phyloP scores from a whole-genome alignment of 2,329 filamentous ascomycete genomes.

The Penicillium decumbens region DNA sequence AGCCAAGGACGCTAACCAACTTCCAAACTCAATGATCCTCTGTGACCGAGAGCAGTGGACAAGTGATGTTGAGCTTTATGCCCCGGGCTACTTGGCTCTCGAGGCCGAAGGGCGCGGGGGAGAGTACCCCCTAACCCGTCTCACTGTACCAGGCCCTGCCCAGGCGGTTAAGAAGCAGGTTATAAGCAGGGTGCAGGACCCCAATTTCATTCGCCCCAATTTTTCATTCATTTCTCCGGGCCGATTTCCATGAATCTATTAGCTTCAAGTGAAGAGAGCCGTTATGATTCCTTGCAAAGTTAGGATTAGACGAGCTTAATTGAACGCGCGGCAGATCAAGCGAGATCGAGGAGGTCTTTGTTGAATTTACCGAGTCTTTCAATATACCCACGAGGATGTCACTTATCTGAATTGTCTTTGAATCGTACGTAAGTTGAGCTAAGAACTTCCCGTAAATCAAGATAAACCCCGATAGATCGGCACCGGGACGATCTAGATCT shows the following conservation, averaged over 20 bases:
- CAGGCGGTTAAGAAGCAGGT: background rate
- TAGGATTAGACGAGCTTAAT: background rate
- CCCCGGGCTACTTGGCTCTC: slow-evolving; percentile 16
- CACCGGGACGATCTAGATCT: too few relatives aligned
- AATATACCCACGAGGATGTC: background rate
- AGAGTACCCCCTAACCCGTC: slow-evolving; percentile 5
- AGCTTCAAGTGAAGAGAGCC: slow-evolving; percentile 1
- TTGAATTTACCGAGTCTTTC: background rate
- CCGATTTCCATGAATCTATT: slow-evolving; percentile 1
- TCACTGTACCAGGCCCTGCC: background rate
- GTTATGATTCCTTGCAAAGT: background rate
- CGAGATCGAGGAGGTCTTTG: background rate
- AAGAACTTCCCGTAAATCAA: too few relatives aligned
- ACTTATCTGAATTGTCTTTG: too few relatives aligned
- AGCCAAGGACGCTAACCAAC: slow-evolving; percentile 12
- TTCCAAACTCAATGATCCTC: slow-evolving; percentile 6
- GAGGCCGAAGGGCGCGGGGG: slow-evolving; percentile 11
- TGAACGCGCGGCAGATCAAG: background rate
- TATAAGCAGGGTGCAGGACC: slow-evolving; percentile 3
- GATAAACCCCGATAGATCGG: too few relatives aligned
- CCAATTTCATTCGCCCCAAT: slow-evolving; percentile 3
- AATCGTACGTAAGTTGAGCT: too few relatives aligned
- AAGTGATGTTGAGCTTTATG: slow-evolving; percentile 15
- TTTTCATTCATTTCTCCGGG: slow-evolving; percentile 2
- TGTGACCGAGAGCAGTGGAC: slow-evolving; percentile 18